These are phyloP conservation scores for Fomitiporia mediterranea DNA, from an alignment of 1,284 basidiomycete genomes.

Conservation along the genomic window DNA sequence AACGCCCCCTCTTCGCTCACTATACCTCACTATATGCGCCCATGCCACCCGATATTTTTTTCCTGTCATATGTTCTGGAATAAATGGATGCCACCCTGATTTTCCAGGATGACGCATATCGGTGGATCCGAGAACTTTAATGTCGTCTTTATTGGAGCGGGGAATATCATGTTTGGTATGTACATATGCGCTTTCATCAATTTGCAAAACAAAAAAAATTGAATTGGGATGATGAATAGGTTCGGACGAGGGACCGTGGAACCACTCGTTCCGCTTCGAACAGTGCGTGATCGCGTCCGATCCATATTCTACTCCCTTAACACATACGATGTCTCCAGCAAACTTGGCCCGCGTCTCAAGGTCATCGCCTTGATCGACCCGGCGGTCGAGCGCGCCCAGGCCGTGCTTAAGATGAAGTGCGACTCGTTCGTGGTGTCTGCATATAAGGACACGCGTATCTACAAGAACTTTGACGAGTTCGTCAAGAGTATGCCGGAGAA, in stretches of 20 bases:
- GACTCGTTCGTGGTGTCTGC: slow-evolving; percentile 92
- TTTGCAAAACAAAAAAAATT: neutral
- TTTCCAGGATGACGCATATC: slow-evolving; percentile 47
- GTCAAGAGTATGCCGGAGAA: slow-evolving; percentile 60
- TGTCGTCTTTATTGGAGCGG: slow-evolving; percentile 87
- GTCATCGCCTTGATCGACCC: slow-evolving; percentile 95
- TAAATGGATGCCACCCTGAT: neutral
- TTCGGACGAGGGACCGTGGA: slow-evolving; percentile 85
- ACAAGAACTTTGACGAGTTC: slow-evolving; percentile 86
- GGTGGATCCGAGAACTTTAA: slow-evolving; percentile 73
- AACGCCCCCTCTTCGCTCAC: slow-evolving; percentile 3
- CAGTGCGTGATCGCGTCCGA: slow-evolving; percentile 48
- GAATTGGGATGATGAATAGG: slow-evolving; percentile 38
- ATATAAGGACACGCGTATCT: slow-evolving; percentile 89
- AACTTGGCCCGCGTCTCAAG: slow-evolving; percentile 95
- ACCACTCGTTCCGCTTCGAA: slow-evolving; percentile 94
- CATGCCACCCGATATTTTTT: neutral
- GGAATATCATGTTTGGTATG: slow-evolving; percentile 91
- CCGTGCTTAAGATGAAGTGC: slow-evolving; percentile 86
- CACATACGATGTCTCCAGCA: slow-evolving; percentile 47
- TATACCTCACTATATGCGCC: slow-evolving; percentile 15
- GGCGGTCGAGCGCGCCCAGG: slow-evolving; percentile 73
- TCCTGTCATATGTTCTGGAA: too few species aligned
- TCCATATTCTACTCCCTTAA: slow-evolving; percentile 9
- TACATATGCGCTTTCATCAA: slow-evolving; percentile 13